Percentiles rank a stretch among this genome's conserved stretches.
phyloP scores from a whole-genome alignment of 306 rosid species.

The Aeschynomene evenia region DNA sequence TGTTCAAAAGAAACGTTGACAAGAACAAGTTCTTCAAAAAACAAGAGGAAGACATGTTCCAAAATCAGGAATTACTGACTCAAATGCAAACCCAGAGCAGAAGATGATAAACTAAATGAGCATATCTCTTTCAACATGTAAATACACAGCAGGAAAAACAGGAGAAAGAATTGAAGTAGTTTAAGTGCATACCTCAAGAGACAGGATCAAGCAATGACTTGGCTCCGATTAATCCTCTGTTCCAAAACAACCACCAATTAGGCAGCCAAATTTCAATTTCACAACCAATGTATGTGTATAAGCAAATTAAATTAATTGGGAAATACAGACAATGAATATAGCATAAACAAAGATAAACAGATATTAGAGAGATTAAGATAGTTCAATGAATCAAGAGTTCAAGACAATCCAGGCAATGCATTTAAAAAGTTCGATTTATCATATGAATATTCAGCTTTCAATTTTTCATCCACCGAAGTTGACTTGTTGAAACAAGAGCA shows the following conservation, averaged over 20 bases:
- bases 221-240: conserved; percentile 32
- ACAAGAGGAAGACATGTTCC: background rate
- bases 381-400: background rate
- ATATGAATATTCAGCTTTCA: background rate
- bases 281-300: background rate
- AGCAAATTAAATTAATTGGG: background rate
- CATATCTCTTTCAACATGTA: background rate
- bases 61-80: background rate
- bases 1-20: too few relatives aligned
- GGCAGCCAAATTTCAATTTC: conserved; percentile 16
- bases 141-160: background rate
- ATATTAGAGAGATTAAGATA: background rate
- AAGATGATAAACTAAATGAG: background rate
- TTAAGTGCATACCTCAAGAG: conserved; percentile 19
- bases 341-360: background rate
- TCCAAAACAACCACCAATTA: conserved; percentile 14
- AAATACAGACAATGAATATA: background rate
- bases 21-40: background rate
- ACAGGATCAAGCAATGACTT: background rate
- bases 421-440: background rate
- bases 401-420: background rate
- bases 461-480: background rate
- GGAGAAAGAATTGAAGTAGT: background rate
- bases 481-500: background rate
- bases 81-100: background rate